Base-by-base conservation (phyloP, 2,329 filamentous ascomycete species). In the Scolecobasidium constrictum region DNA sequence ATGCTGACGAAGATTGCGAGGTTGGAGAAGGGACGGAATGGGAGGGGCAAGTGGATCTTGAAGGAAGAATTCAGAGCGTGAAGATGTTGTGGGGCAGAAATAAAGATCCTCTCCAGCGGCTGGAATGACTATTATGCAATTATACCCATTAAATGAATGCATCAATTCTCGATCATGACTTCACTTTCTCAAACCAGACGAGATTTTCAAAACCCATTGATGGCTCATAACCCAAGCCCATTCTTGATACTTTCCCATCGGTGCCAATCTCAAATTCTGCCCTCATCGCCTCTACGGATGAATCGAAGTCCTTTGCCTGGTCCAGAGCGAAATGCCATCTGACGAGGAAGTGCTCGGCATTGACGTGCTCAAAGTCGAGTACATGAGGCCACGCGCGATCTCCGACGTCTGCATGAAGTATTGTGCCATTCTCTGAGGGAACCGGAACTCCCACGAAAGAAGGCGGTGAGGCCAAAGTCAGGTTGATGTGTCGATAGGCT, bases 1-100 rank as follows among this genome's bases (percentile, higher is more conserved):
- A 86, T 86, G 52, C 64, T 96, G 43, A 79, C 83, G 52, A 71
- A 71, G 47, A 82, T 94, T 53, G 90, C 90, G 1, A 74, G 68
- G 42, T 62, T 94, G 57, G 75, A 86, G 54, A 70, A 65, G 22
- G 60, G 66, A 40, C 57, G 61, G 13, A 46, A 68, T 40, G 66
- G 61, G 16, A 60, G 71, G 47, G 74, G 71, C 1, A 67, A 65
- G 47, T 81, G 77, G 77, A 66, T 69, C 37, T 52, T 81, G 50
- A 79, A 71, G 60, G 69, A 75, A 26, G 74, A 79, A 53, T 77
- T 35, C 38, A 26, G 42, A 12, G 22, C 16, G 19, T 23, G 13
- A 41, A n/a, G n/a, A n/a, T n/a, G n/a, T n/a, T n/a, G n/a, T n/a
- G n/a, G n/a, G n/a, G n/a, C n/a, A n/a, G n/a, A n/a, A n/a, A n/a